A percentile compares a stretch with the other conserved stretches of the same genome.
phyloP scores from a whole-genome alignment of 1,284 basidiomycete genomes.

The Phellopilus nigrolimitatus region DNA sequence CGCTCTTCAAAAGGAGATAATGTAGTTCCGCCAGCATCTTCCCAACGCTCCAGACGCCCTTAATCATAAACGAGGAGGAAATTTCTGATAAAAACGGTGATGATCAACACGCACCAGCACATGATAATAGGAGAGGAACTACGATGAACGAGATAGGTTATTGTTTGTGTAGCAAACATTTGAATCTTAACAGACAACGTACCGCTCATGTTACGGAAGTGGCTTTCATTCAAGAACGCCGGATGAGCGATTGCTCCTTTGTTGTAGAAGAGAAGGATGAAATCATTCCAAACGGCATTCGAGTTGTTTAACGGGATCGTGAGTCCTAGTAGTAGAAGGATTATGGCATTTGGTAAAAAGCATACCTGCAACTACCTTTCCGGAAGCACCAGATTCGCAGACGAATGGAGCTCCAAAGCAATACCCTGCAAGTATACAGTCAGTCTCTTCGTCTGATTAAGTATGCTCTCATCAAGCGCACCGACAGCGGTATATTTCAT shows the following conservation, averaged over 20 bases:
- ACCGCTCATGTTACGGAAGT: conserved; percentile 46
- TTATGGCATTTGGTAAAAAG: background rate
- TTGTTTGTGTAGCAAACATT: background rate
- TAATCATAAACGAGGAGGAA: no score
- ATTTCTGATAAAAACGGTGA: no score
- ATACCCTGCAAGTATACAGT: conserved; percentile 39
- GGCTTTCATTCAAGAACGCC: conserved; percentile 42
- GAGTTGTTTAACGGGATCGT: background rate
- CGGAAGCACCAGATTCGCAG: conserved; percentile 39
- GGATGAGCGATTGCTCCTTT: conserved; percentile 55
- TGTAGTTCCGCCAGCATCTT: background rate
- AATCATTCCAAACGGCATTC: background rate
- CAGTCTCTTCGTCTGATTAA: background rate
- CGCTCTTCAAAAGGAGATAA: background rate
- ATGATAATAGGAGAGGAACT: conserved; percentile 52
- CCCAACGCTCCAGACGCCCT: no score
- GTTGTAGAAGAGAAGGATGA: background rate
- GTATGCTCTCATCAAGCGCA: conserved; percentile 22
- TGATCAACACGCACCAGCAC: conserved; percentile 36
- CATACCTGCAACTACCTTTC: conserved; percentile 44
- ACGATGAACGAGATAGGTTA: background rate
- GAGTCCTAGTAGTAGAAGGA: background rate
- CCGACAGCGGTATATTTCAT: conserved; percentile 36
- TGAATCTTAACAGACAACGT: background rate
- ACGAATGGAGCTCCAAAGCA: conserved; percentile 54